Percentiles rank a stretch among this genome's conserved stretches.
Evolutionary conservation across 2,329 filamentous ascomycete species (phyloP).

Genomic region (Nigrospora osmanthi): DNA sequence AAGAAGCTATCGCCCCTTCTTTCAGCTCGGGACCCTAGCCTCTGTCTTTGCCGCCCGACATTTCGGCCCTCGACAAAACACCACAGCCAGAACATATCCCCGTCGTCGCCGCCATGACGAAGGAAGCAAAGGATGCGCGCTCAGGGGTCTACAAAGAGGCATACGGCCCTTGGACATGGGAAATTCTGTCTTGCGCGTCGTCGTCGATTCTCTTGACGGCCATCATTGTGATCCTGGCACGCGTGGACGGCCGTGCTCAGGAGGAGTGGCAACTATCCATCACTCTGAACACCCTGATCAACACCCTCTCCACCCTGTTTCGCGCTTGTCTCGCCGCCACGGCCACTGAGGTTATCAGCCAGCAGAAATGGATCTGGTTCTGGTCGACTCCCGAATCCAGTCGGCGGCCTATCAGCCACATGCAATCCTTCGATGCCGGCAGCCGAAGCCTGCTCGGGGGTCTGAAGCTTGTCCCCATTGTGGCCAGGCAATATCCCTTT

Average conservation of each 20-base stretch:
- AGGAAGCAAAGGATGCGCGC: too few species aligned
- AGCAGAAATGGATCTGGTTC: constrained; percentile 1
- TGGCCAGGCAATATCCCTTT: not conserved
- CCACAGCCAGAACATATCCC: too few species aligned
- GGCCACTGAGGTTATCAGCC: not conserved
- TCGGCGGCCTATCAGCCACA: not conserved
- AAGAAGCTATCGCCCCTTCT: too few species aligned
- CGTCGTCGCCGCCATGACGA: too few species aligned
- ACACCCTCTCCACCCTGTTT: not conserved
- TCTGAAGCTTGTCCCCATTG: not conserved
- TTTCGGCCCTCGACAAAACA: too few species aligned
- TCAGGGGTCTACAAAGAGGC: not conserved
- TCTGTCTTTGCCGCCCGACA: too few species aligned
- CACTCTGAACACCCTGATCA: not conserved
- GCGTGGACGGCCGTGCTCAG: not conserved
- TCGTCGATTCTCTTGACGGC: not conserved
- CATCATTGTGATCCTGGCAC: not conserved
- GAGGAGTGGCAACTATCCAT: not conserved
- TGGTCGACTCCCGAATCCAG: not conserved
- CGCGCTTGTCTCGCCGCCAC: not conserved
- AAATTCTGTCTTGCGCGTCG: not conserved
- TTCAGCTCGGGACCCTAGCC: too few species aligned
- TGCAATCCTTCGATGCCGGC: not conserved
- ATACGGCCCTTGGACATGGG: not conserved
- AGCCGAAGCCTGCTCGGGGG: not conserved